Percentiles rank a stretch among this genome's conserved stretches.
phyloP scores from a whole-genome alignment of 169 alveolate genomes.

The Plasmodium cynomolgi region DNA sequence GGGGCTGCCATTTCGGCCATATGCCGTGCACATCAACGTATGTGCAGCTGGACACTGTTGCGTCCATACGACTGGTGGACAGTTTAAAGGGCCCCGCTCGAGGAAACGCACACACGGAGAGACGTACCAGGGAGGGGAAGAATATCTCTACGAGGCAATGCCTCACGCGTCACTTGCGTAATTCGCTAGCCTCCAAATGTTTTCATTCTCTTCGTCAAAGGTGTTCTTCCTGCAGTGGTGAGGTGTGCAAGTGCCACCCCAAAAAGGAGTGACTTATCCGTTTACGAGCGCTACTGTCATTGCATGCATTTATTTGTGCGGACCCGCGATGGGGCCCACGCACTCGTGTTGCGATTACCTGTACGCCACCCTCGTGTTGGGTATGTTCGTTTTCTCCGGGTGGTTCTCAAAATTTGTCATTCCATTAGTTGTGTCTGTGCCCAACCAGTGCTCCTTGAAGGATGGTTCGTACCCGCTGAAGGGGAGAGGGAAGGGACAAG shows the following conservation, averaged over 20 bases:
- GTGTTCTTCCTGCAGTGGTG: constrained; percentile 25
- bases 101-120: not conserved
- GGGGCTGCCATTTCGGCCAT: no score
- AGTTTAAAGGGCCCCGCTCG: not conserved
- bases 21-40: not conserved
- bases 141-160: not conserved
- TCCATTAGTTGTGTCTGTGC: not conserved
- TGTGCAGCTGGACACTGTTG: not conserved
- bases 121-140: not conserved
- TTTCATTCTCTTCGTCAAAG: constrained; percentile 31
- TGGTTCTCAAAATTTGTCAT: constrained; percentile 20
- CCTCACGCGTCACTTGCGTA: not conserved
- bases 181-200: constrained; percentile 30
- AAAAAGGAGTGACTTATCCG: not conserved
- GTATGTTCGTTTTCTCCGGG: constrained; percentile 62
- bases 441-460: constrained; percentile 84
- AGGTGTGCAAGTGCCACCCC: not conserved
- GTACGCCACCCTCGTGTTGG: constrained; percentile 49
- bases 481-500: not conserved
- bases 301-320: not conserved
- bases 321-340: not conserved
- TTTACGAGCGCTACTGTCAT: not conserved
- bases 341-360: constrained; percentile 11
- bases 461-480: constrained; percentile 79
- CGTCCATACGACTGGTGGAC: not conserved